Conservation (phyloP, 2,329 filamentous ascomycete genomes). For the Fusarium lateritium region DNA sequence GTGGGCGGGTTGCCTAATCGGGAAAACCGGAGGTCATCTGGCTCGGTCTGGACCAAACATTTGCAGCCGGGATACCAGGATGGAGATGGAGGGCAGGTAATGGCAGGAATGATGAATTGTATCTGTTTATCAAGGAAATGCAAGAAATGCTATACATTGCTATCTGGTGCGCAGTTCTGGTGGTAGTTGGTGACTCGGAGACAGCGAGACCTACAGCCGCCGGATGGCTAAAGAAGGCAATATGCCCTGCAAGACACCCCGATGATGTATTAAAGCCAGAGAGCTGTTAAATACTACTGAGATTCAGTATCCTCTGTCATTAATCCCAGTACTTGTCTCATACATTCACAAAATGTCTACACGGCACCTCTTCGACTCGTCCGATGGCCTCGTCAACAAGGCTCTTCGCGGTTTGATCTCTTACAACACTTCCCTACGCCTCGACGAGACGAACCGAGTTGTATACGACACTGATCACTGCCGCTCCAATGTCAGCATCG, state of each 20-base stretch:
- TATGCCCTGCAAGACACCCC: background rate
- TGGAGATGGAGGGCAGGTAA: constrained; percentile 1
- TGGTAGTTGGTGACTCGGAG: background rate
- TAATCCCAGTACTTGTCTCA: background rate
- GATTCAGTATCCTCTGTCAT: no score
- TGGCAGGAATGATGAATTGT: background rate
- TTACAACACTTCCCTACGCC: constrained; percentile 66
- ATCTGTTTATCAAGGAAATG: background rate
- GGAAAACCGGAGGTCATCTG: constrained; percentile 40
- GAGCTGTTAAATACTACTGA: no score
- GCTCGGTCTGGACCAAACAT: background rate
- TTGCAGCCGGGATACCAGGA: constrained; percentile 14
- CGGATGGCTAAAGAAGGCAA: background rate
- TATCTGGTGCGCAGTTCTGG: background rate
- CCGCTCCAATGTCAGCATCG: constrained; percentile 59
- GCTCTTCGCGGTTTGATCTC: constrained; percentile 65
- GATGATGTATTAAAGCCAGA: background rate
- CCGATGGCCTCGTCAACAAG: constrained; percentile 69
- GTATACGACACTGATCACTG: constrained; percentile 64
- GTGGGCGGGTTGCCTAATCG: constrained; percentile 38
- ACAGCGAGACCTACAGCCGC: background rate
- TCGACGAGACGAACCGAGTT: constrained; percentile 67
- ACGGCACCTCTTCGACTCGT: constrained; percentile 66
- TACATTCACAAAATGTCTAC: constrained; percentile 61
- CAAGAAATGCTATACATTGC: background rate